Evolutionary conservation across 2,329 filamentous ascomycete species (phyloP).

Genomic region (Chalaropsis ovoidea): DNA sequence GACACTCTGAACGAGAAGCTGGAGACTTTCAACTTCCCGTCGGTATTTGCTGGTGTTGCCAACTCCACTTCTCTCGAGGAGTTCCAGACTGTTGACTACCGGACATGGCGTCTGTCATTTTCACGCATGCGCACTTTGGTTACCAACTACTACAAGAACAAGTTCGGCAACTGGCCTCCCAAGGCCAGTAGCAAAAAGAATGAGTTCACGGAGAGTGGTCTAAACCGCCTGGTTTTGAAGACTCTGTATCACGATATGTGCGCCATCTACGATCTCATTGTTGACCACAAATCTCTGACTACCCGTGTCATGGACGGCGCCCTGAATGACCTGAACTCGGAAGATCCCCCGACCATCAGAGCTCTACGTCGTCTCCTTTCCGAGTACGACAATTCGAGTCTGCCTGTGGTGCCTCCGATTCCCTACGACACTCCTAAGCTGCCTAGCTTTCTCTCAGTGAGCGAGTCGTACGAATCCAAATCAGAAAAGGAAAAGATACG

Average conservation of each 20-base stretch:
- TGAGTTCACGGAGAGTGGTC: conserved; percentile 69
- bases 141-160: conserved; percentile 53
- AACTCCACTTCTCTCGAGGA: conserved; percentile 70
- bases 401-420: conserved; percentile 81
- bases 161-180: conserved; percentile 69
- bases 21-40: conserved; percentile 84
- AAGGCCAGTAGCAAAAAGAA: conserved; percentile 90
- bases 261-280: conserved; percentile 76
- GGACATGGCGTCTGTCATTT: conserved; percentile 70
- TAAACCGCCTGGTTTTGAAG: conserved; percentile 73
- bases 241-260: conserved; percentile 80
- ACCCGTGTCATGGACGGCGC: conserved; percentile 58
- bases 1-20: conserved; percentile 61
- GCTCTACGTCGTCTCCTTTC: conserved; percentile 69
- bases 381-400: conserved; percentile 81
- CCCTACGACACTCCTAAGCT: conserved; percentile 79
- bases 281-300: conserved; percentile 68
- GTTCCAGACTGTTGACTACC: conserved; percentile 69
- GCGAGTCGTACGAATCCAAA: conserved; percentile 53
- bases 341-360: conserved; percentile 51
- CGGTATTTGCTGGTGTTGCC: conserved; percentile 77
- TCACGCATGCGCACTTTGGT: conserved; percentile 63
- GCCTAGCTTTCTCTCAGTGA: conserved; percentile 57
- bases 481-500: conserved; percentile 66
- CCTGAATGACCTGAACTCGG: conserved; percentile 37